These are phyloP conservation scores for Ampelomyces quisqualis DNA, from an alignment of 2,329 filamentous ascomycete genomes.

Conservation along the genomic window DNA sequence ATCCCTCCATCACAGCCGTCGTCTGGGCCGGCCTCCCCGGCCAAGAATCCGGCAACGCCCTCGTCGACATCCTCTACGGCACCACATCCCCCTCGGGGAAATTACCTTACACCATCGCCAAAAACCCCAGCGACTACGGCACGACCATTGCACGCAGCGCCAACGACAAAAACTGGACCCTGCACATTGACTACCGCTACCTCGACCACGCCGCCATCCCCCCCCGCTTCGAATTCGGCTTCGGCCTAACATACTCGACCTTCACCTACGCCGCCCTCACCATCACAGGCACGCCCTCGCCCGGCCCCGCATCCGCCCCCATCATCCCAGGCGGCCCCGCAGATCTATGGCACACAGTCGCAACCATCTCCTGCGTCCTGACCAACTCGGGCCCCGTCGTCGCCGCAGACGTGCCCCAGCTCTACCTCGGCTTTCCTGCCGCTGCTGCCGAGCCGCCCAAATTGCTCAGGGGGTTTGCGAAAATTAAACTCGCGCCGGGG, in stretches of 20 bases:
- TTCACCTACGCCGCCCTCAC: conserved; percentile 44
- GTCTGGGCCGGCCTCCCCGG: conserved; percentile 46
- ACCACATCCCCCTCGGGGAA: conserved; percentile 53
- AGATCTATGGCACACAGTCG: conserved; percentile 40
- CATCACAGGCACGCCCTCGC: conserved; percentile 22
- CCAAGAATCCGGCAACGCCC: conserved; percentile 47
- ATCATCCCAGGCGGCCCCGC: conserved; percentile 30
- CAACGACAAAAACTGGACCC: conserved; percentile 40
- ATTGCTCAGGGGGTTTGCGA: conserved; percentile 43
- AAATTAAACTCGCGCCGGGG: conserved; percentile 36
- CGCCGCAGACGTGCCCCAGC: conserved; percentile 44
- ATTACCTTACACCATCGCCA: conserved; percentile 55
- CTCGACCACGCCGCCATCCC: conserved; percentile 47
- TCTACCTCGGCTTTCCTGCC: conserved; percentile 41
- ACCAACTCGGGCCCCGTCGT: conserved; percentile 39
- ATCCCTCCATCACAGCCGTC: conserved; percentile 43
- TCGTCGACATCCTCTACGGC: conserved; percentile 52
- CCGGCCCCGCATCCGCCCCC: conserved; percentile 28
- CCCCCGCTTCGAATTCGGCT: conserved; percentile 50
- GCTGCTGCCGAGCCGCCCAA: conserved; percentile 33
- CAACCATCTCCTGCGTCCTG: conserved; percentile 39
- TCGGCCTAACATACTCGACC: conserved; percentile 47
- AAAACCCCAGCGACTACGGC: conserved; percentile 36
- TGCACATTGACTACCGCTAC: conserved; percentile 50
- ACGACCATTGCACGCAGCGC: conserved; percentile 20